A percentile compares a stretch with the other conserved stretches of the same genome.
Conservation (phyloP, 75 land plant genomes). For the Pinus tabuliformis region DNA sequence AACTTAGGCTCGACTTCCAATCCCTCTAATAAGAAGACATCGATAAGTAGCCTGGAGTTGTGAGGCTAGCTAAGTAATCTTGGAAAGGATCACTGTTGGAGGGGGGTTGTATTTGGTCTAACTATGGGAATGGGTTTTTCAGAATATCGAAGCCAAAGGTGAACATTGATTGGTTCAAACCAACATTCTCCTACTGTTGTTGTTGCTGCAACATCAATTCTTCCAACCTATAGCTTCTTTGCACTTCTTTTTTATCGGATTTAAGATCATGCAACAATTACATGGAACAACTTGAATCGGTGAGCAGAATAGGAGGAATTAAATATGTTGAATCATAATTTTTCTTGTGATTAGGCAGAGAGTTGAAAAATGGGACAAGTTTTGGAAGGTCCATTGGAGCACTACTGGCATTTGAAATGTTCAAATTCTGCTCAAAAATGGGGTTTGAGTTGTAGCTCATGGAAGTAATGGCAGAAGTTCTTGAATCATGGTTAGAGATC, state of each 20-base stretch:
- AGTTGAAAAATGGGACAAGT: neutral
- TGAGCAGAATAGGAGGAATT: slow-evolving; percentile 30
- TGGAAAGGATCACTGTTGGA: neutral
- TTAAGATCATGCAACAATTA: slow-evolving; percentile 30
- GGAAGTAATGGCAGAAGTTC: slow-evolving; percentile 6
- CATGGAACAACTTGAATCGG: slow-evolving; percentile 48
- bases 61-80: slow-evolving; percentile 7
- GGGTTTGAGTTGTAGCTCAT: neutral
- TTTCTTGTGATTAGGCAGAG: neutral
- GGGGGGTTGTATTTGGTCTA: slow-evolving; percentile 3
- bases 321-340: slow-evolving; percentile 29
- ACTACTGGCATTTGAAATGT: neutral
- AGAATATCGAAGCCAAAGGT: neutral
- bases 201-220: slow-evolving; percentile 10
- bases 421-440: slow-evolving; percentile 1
- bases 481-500: neutral
- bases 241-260: slow-evolving; percentile 29
- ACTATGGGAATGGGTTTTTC: slow-evolving; percentile 1
- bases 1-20: too few species aligned
- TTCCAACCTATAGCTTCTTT: slow-evolving; percentile 33
- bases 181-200: neutral
- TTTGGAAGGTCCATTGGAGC: slow-evolving; percentile 3
- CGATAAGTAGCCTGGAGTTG: neutral
- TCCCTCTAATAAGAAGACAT: neutral
- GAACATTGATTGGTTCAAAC: slow-evolving; percentile 1